Conservation (phyloP, 2,329 filamentous ascomycete species). For the Elsinoe fawcettii region DNA sequence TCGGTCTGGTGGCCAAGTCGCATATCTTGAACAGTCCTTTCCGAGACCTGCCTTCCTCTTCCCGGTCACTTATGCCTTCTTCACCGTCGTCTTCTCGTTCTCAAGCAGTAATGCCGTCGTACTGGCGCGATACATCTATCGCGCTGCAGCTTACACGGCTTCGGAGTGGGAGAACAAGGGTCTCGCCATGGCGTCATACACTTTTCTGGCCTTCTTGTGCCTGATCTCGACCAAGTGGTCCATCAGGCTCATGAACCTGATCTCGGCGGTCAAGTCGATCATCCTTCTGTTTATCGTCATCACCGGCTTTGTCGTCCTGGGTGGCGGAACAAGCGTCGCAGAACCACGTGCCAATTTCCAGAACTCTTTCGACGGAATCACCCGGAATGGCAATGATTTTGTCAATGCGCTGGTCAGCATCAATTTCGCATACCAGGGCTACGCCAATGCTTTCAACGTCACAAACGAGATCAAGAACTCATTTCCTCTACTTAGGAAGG, state of each 20-base stretch:
- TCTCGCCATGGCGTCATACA: conserved; percentile 42
- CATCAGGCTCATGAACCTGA: conserved; percentile 52
- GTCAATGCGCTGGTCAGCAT: conserved; percentile 54
- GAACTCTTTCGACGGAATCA: conserved; percentile 46
- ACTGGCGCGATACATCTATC: conserved; percentile 15
- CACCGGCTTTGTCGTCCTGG: conserved; percentile 55
- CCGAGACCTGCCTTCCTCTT: conserved; percentile 58
- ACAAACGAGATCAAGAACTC: conserved; percentile 49
- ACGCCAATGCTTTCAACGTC: conserved; percentile 54
- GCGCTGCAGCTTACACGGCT: conserved; percentile 13
- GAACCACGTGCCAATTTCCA: conserved; percentile 49
- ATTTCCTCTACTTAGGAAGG: neutral
- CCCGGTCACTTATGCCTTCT: conserved; percentile 56
- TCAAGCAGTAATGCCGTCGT: conserved; percentile 49
- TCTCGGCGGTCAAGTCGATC: conserved; percentile 51
- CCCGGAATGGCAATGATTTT: conserved; percentile 42
- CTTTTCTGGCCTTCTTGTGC: conserved; percentile 33
- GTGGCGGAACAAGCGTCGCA: conserved; percentile 44
- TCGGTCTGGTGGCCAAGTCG: conserved; percentile 57
- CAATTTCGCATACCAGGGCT: conserved; percentile 44
- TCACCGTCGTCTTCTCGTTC: conserved; percentile 57
- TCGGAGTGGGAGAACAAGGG: conserved; percentile 23
- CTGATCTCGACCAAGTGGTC: conserved; percentile 45
- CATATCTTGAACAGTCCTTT: conserved; percentile 61
- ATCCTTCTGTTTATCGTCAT: conserved; percentile 19